Evolutionary conservation across 2,329 filamentous ascomycete genomes (phyloP), one percentile per base, ranked within the genome.

Genomic region (Microsporum canis): DNA sequence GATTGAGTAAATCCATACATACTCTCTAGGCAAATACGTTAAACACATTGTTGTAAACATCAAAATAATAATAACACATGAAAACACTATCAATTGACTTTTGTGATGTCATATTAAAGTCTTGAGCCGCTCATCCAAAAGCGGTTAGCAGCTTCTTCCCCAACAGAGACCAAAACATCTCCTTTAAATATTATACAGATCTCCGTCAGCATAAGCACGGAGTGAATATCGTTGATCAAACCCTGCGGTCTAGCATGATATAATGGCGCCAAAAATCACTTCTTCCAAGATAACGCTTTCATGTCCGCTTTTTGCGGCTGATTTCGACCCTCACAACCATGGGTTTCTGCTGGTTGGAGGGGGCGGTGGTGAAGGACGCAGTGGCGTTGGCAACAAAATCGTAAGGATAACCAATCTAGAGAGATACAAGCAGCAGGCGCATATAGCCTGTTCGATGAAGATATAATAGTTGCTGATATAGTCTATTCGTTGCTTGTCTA

Each of bases 311-410:
- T 96, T 91, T 73, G 85, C 88, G 61, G 88, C 90, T 72, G 91
- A 91, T 70, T 96, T 95, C 73, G 90, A 95, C 71, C 89, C 88
- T 58, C 82, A 87, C 69, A 85, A 95, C 76, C 82, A 86, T 63
- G 83, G 83, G 65, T 85, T 86, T 65, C 79, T 96, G 29, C 78
- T 96, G 6, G 88, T 96, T 41, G 90, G 87, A 63, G 92, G 92
- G 59, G 92, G 92, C 64, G 92, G 92, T 65, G 92, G 92, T 58
- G 85, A 89, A 65, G 85, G 88, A 57, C 84, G 84, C 65, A 90
- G 84, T 66, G 91, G 90, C 51, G 88, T 96, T 27, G 85, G 86
- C 61, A 96, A 96, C 78, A 90, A 90, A 75, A 90, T 96, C 69
- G 88, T 88, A 76, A 70, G 85, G 78, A 43, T 53, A 34, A 27